A percentile compares a stretch with the other conserved stretches of the same genome.
These are phyloP conservation scores for Russula vinacea DNA, from an alignment of 768 basidiomycete genomes.

Conservation along the genomic window DNA sequence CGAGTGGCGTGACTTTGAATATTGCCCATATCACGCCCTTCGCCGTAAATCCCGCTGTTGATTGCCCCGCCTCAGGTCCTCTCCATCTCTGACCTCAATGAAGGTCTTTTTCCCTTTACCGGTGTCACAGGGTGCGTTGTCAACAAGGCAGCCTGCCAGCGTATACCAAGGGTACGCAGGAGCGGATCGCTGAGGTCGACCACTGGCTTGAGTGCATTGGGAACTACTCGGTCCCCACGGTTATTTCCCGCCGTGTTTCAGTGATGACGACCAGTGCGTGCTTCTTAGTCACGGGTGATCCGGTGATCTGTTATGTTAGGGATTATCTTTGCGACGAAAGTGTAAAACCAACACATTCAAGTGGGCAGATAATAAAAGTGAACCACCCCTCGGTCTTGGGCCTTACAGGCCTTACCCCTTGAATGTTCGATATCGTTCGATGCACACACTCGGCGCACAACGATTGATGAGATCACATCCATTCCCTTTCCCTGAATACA, in stretches of 20 bases:
- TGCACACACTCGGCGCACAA: too few species aligned
- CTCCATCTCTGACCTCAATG: conserved; percentile 38
- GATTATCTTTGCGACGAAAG: neutral
- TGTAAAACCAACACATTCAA: neutral
- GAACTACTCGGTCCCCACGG: conserved; percentile 47
- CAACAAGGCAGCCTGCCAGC: conserved; percentile 42
- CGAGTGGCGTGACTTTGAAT: too few species aligned
- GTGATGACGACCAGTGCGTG: neutral
- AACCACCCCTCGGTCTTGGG: neutral
- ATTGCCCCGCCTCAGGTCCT: too few species aligned
- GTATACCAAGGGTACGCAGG: conserved; percentile 41
- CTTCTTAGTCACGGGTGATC: neutral
- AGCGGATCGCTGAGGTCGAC: conserved; percentile 42
- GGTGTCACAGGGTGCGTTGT: conserved; percentile 43
- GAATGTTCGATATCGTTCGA: too few species aligned
- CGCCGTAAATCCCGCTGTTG: too few species aligned
- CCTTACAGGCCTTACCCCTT: too few species aligned
- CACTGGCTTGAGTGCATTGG: conserved; percentile 44
- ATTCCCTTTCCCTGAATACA: too few species aligned
- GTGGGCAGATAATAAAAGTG: neutral
- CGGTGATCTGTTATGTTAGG: neutral
- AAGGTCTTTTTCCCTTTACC: conserved; percentile 47
- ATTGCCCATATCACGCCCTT: too few species aligned
- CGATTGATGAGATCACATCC: too few species aligned
- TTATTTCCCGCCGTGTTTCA: conserved; percentile 4